phyloP scores from a whole-genome alignment of 805 yeast species.

The Sugiyamaella smithiae region DNA sequence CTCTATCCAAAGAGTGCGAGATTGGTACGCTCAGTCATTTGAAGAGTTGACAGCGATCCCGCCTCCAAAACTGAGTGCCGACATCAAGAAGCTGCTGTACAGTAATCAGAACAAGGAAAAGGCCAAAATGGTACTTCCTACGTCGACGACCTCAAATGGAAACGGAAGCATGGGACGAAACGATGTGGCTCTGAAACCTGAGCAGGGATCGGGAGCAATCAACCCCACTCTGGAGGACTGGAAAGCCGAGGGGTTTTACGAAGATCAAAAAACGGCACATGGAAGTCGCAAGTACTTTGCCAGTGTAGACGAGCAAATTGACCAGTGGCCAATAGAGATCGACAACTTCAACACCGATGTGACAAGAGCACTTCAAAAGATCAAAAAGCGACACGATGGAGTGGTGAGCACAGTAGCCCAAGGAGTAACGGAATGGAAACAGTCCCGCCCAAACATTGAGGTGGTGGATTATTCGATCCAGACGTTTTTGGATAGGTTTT shows the following conservation, averaged over 20 bases:
- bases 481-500: constrained; percentile 77
- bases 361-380: constrained; percentile 60
- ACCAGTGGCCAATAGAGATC: constrained; percentile 71
- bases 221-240: constrained; percentile 24
- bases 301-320: constrained; percentile 49
- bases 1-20: constrained; percentile 68
- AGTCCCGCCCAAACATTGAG: constrained; percentile 41
- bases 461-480: constrained; percentile 69
- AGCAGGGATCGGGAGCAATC: constrained; percentile 23
- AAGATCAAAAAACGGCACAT: constrained; percentile 15
- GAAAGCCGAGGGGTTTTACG: constrained; percentile 26
- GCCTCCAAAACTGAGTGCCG: constrained; percentile 51
- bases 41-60: constrained; percentile 67
- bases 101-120: constrained; percentile 20
- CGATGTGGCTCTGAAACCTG: constrained; percentile 35
- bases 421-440: constrained; percentile 90
- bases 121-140: constrained; percentile 12
- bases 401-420: constrained; percentile 90
- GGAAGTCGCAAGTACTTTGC: constrained; percentile 46
- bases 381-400: constrained; percentile 85
- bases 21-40: constrained; percentile 91
- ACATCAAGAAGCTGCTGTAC: constrained; percentile 32
- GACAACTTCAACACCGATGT: constrained; percentile 67
- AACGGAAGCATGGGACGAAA: constrained; percentile 16
- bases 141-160: background rate